Conservation (phyloP, 2,329 filamentous ascomycete genomes). For the Cercospora brassicicola region DNA sequence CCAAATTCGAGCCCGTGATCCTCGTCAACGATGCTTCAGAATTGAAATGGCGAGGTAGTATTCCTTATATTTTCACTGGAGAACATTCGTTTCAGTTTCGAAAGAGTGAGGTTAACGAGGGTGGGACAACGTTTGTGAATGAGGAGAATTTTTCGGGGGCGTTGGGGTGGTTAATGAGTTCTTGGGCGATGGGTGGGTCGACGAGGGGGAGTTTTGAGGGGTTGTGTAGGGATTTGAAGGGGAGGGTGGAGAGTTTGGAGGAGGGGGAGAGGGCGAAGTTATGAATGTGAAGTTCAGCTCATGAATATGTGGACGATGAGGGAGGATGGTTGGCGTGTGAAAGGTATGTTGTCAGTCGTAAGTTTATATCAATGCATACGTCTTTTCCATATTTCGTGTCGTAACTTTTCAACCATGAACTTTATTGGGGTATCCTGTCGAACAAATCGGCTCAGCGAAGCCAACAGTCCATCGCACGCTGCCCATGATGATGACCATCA, state of each 20-base stretch:
- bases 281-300: no score
- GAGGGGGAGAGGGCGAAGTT: not conserved
- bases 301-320: no score
- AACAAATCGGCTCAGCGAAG: slow-evolving; percentile 42
- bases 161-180: slow-evolving; percentile 14
- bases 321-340: no score
- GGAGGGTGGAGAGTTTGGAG: slow-evolving; percentile 19
- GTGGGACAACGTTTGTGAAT: slow-evolving; percentile 24
- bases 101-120: slow-evolving; percentile 14
- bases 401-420: slow-evolving; percentile 26
- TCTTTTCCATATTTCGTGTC: no score
- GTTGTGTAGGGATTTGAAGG: slow-evolving; percentile 27
- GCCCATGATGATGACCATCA: slow-evolving; percentile 72
- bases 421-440: slow-evolving; percentile 37
- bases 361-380: not conserved
- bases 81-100: slow-evolving; percentile 25
- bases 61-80: slow-evolving; percentile 21
- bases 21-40: not conserved
- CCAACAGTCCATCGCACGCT: slow-evolving; percentile 67
- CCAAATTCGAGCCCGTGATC: not conserved
- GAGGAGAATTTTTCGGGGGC: slow-evolving; percentile 23
- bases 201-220: slow-evolving; percentile 20
- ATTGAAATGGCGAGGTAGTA: slow-evolving; percentile 23
- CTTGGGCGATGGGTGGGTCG: slow-evolving; percentile 9
- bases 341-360: not conserved